Base-by-base conservation (phyloP, 2,329 filamentous ascomycete genomes). In the Neofusicoccum cordaticola region DNA sequence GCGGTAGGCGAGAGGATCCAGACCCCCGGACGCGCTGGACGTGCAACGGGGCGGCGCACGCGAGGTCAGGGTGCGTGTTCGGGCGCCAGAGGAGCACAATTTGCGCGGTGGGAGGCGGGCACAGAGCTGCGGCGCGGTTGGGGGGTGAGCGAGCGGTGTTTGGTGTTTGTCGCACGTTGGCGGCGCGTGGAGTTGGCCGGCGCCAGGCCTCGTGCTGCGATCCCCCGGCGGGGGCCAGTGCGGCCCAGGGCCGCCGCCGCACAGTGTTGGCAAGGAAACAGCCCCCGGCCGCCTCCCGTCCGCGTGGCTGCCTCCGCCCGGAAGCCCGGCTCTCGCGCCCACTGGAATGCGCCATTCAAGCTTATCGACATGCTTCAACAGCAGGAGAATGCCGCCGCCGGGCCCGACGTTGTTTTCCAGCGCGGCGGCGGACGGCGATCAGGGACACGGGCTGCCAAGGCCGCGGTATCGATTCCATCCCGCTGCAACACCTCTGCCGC, bases 1-100 rank as follows among this genome's bases (percentile, higher is more conserved):
- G 58, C 53, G n/a, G 56, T 47, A 60, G 50, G 56, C 56, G 56
- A 60, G 42, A 31, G 56, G 56, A 47, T 47, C 41, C 41, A 34
- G 37, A 58, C 34, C 35, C 13, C 53, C 34, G 53, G 15, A 15
- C 22, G 35, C 27, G 56, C 22, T n/a, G 39, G 11, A 12, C 22
- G 39, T 34, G 22, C 39, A 12, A 57, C 39, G 19, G 9, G 12
- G 17, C n/a, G 51, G 17, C 27, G 27, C 27, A 7, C 7, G n/a
- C 12, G 48, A 19, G 13, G 4, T 15, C 31, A 3, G 19, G 27
- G 15, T 4, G 27, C 15, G 27, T 8, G 2, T 19, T 15, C 34
- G 13, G 34, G 12, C n/a, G 4, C 9, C 31, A 35, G 17, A 19
- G 5, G 8, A 15, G 9, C 34, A 22, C 50, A 39, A 39, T 22